A percentile compares a stretch with the other conserved stretches of the same genome.
Conservation (phyloP, 1,139 yeast species). For the Trichomonascaceae sp. region DNA sequence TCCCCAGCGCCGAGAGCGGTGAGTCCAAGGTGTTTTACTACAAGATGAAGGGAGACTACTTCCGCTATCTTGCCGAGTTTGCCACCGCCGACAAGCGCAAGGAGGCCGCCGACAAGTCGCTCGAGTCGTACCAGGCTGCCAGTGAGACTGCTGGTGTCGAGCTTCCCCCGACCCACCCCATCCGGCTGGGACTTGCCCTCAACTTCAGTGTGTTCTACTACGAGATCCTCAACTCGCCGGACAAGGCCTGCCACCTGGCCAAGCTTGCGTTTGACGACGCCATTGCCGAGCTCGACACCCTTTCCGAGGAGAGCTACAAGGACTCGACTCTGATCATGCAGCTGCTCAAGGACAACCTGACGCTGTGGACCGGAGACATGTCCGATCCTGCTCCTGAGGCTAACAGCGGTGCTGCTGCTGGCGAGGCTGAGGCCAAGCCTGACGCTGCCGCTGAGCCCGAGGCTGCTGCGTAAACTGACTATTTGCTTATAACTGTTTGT, state of each 20-base stretch:
- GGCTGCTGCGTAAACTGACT: constrained; percentile 41
- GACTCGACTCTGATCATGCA: constrained; percentile 98
- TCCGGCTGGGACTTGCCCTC: constrained; percentile 93
- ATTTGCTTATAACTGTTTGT: too few species aligned
- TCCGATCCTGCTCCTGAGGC: constrained; percentile 62
- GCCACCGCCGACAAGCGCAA: constrained; percentile 85
- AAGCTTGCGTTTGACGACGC: constrained; percentile 99
- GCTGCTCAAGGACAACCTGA: constrained; percentile 93
- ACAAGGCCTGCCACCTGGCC: constrained; percentile 96
- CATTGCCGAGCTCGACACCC: constrained; percentile 93
- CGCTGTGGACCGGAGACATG: constrained; percentile 96
- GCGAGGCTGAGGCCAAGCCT: constrained; percentile 6
- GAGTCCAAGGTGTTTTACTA: constrained; percentile 97
- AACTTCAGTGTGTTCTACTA: constrained; percentile 97
- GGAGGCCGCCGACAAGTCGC: constrained; percentile 82
- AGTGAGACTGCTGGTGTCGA: constrained; percentile 95
- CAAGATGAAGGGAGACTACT: constrained; percentile 99
- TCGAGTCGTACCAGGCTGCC: constrained; percentile 91
- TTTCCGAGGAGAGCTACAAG: constrained; percentile 95
- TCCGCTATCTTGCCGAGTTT: constrained; percentile 97
- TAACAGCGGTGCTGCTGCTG: constrained; percentile 6
- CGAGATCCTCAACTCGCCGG: constrained; percentile 95
- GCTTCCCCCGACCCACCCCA: constrained; percentile 97
- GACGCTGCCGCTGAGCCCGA: constrained; percentile 25
- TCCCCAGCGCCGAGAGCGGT: constrained; percentile 89